These are phyloP conservation scores for Ceratocystis colombiana DNA, from an alignment of 2,329 filamentous ascomycete genomes.

Conservation along the genomic window DNA sequence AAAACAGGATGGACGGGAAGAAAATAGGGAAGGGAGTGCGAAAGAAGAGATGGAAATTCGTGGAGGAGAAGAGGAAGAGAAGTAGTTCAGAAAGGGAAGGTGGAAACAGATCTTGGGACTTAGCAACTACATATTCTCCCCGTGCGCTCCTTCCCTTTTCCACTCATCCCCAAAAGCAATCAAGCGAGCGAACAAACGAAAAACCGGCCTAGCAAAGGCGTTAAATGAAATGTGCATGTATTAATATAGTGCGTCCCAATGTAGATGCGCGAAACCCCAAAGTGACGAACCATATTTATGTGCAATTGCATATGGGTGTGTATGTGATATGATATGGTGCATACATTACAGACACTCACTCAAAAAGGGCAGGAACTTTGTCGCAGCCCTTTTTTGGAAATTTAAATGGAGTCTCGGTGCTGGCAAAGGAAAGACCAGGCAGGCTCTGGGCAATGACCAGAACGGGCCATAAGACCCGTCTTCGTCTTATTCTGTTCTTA, in stretches of 20 bases:
- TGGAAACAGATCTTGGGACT: constrained; percentile 8
- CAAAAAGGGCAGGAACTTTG: constrained; percentile 12
- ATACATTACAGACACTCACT: not conserved
- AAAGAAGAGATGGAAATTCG: not conserved
- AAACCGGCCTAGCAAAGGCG: too few species aligned
- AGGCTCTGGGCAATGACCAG: not conserved
- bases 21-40: not conserved
- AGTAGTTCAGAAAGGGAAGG: constrained; percentile 1
- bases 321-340: not conserved
- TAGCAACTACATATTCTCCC: not conserved
- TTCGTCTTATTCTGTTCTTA: not conserved
- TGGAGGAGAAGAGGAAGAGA: constrained; percentile 5
- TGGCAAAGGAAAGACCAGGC: constrained; percentile 2
- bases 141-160: not conserved
- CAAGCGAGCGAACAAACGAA: not conserved
- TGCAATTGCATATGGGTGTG: not conserved
- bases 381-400: not conserved
- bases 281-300: not conserved
- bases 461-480: not conserved
- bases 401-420: not conserved
- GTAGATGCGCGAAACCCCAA: not conserved
- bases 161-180: not conserved
- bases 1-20: not conserved
- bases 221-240: not conserved
- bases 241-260: not conserved